These are phyloP conservation scores for Phyllosticta capitalensis DNA, from an alignment of 2,329 filamentous ascomycete species.

Conservation along the genomic window DNA sequence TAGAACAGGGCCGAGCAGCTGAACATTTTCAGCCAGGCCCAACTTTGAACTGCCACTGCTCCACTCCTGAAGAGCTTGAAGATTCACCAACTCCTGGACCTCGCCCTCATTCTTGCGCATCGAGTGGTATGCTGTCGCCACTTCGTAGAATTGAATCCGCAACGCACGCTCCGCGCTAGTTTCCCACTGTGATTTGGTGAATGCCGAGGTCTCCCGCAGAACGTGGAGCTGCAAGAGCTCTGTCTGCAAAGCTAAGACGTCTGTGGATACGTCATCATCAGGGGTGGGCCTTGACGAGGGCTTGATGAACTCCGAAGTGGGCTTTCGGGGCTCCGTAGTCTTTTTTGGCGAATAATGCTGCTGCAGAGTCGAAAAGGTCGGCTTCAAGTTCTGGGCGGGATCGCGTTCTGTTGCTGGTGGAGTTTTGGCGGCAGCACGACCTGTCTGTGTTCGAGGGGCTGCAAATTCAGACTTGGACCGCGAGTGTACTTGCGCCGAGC, in stretches of 20 bases:
- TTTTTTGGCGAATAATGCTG: conserved; percentile 32
- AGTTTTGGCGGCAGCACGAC: neutral
- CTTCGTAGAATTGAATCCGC: conserved; percentile 26
- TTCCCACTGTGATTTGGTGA: conserved; percentile 23
- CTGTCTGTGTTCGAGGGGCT: neutral
- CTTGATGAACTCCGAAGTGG: conserved; percentile 26
- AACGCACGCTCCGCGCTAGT: conserved; percentile 23
- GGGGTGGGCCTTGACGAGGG: conserved; percentile 15
- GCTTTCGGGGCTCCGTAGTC: conserved; percentile 15
- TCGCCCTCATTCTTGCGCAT: conserved; percentile 29
- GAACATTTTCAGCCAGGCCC: conserved; percentile 26
- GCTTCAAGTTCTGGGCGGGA: conserved; percentile 12
- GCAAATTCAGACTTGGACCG: conserved; percentile 6
- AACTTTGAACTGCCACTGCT: conserved; percentile 18
- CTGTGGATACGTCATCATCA: conserved; percentile 17
- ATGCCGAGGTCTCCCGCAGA: conserved; percentile 21
- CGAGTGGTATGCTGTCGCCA: conserved; percentile 24
- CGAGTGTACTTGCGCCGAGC: neutral
- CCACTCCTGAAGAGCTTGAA: conserved; percentile 28
- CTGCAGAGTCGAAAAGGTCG: conserved; percentile 28
- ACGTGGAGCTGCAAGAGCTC: conserved; percentile 31
- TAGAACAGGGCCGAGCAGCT: conserved; percentile 26
- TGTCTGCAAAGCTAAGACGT: conserved; percentile 25
- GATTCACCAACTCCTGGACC: conserved; percentile 27
- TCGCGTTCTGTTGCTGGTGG: neutral